phyloP scores from a whole-genome alignment of 345 rosid species.

The Erysimum cheiranthoides region DNA sequence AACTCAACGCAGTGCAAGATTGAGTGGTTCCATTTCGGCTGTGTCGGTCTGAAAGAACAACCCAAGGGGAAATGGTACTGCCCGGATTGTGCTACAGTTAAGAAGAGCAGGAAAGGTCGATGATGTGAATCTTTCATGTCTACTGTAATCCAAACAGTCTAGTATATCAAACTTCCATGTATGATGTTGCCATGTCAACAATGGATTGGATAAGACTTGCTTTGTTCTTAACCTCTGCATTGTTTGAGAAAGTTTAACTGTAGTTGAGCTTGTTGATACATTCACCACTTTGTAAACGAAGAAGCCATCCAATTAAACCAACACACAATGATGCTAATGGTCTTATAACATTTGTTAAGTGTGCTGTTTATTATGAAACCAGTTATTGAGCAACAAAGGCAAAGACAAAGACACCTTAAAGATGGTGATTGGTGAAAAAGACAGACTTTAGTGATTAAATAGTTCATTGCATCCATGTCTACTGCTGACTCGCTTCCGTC shows the following conservation, averaged over 20 bases:
- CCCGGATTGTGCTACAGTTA: slow-evolving; percentile 70
- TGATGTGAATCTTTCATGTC: slow-evolving; percentile 30
- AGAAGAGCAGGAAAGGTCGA: slow-evolving; percentile 76
- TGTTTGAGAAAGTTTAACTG: neutral
- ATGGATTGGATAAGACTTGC: neutral
- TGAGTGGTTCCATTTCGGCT: slow-evolving; percentile 98
- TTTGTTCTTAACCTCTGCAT: neutral
- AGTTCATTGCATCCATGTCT: slow-evolving; percentile 60
- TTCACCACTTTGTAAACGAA: neutral
- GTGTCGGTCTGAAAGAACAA: slow-evolving; percentile 87
- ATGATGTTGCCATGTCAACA: neutral
- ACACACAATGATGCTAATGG: neutral
- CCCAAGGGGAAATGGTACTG: slow-evolving; percentile 98
- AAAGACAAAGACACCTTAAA: neutral
- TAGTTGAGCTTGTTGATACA: neutral
- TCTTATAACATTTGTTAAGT: neutral
- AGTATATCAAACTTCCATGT: slow-evolving; percentile 13
- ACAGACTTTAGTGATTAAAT: neutral
- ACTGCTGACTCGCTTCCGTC: slow-evolving; percentile 64
- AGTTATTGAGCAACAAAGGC: slow-evolving; percentile 13
- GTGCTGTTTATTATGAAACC: neutral
- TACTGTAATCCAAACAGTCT: neutral
- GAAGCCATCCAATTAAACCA: neutral
- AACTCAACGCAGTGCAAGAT: slow-evolving; percentile 78
- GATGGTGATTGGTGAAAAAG: neutral